These are phyloP conservation scores for Balakata baccata DNA, from an alignment of 345 rosid species.

Conservation along the genomic window DNA sequence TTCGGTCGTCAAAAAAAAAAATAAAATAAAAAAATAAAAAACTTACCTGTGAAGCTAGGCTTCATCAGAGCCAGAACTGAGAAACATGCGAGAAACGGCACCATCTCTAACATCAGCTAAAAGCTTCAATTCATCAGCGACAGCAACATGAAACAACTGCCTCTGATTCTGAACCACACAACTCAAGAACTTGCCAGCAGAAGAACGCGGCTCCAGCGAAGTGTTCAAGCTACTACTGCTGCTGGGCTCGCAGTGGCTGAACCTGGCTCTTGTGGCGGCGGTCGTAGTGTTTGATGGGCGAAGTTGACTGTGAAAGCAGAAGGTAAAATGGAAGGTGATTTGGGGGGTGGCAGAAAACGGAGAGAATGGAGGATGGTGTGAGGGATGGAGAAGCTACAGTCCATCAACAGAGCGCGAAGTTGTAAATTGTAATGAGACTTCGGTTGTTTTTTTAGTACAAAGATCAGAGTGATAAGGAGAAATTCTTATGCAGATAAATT, in stretches of 20 bases:
- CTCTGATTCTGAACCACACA: constrained; percentile 76
- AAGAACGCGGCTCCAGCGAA: constrained; percentile 68
- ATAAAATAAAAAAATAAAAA: no score
- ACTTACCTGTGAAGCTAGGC: constrained; percentile 74
- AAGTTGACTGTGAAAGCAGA: background rate
- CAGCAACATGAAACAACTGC: constrained; percentile 67
- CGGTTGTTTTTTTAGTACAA: background rate
- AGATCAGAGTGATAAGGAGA: background rate
- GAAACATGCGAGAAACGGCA: constrained; percentile 56
- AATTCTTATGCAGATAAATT: no score
- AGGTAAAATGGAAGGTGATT: background rate
- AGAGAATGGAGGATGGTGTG: constrained; percentile 31
- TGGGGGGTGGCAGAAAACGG: constrained; percentile 25
- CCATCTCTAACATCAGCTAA: constrained; percentile 59
- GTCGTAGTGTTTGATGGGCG: constrained; percentile 3
- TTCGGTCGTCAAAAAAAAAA: background rate
- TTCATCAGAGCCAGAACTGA: constrained; percentile 65
- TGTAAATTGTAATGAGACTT: background rate
- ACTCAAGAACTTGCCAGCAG: constrained; percentile 63
- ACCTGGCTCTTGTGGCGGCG: constrained; percentile 46
- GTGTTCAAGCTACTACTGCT: constrained; percentile 57
- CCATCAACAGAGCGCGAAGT: constrained; percentile 42
- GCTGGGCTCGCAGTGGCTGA: constrained; percentile 75
- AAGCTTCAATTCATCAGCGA: constrained; percentile 66
- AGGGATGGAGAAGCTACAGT: constrained; percentile 35